Evolutionary conservation across 768 basidiomycete genomes (phyloP).

Genomic region (Boletus vinaceobasis): DNA sequence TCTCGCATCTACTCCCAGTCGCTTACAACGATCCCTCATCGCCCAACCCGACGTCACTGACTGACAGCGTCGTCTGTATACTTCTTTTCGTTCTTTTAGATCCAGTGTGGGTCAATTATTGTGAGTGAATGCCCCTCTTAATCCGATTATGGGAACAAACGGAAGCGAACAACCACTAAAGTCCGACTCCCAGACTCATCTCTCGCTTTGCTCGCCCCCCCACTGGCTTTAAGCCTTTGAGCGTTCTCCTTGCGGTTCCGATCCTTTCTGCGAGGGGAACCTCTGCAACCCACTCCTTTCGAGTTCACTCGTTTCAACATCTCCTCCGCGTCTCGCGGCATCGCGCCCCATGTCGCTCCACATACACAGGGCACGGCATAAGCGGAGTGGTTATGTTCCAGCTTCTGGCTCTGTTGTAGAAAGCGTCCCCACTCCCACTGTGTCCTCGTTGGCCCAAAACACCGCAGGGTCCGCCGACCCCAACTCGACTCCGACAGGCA

Average conservation of each 20-base stretch:
- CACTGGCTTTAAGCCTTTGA: background rate
- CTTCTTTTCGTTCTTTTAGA: background rate
- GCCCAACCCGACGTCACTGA: slow-evolving; percentile 7
- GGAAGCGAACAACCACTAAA: slow-evolving; percentile 19
- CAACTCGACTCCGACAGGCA: background rate
- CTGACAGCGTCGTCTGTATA: slow-evolving; percentile 3
- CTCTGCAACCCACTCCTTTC: slow-evolving; percentile 17
- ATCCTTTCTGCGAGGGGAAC: slow-evolving; percentile 26
- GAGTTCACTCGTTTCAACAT: slow-evolving; percentile 1
- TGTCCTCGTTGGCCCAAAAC: slow-evolving; percentile 23
- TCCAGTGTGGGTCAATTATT: background rate
- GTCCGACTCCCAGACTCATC: slow-evolving; percentile 6
- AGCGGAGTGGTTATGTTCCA: slow-evolving; percentile 13
- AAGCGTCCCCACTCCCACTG: slow-evolving; percentile 25
- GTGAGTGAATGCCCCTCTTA: slow-evolving; percentile 10
- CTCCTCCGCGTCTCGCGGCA: background rate
- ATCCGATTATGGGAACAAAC: slow-evolving; percentile 7
- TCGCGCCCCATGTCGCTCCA: slow-evolving; percentile 16
- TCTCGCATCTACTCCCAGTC: background rate
- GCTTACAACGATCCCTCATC: background rate
- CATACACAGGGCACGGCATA: slow-evolving; percentile 6
- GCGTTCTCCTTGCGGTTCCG: background rate
- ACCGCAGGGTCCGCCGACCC: background rate
- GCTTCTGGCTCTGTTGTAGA: slow-evolving; percentile 25
- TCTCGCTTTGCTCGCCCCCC: background rate